Evolutionary conservation across 257 asterid species (phyloP), one percentile per base, ranked within the genome.

Genomic region (Rubia yunnanensis): DNA sequence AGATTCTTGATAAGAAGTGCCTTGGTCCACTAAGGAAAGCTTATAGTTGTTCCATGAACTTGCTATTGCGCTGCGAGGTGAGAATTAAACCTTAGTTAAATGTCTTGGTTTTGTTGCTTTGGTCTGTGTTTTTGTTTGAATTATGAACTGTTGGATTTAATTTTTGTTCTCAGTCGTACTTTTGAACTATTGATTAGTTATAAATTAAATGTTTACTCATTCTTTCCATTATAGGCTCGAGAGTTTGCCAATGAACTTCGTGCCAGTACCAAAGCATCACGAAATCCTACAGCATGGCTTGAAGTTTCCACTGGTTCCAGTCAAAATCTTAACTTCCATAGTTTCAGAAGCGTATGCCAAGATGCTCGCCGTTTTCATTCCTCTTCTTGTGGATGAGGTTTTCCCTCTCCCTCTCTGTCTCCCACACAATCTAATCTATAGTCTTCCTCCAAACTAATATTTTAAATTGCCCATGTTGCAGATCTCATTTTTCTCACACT

Each of bases 181-280:
- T 36, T 36, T 30, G 14, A 34, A n/a, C n/a, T n/a, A n/a, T n/a
- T n/a, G n/a, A n/a, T 65, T 31, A 10, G 60, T 49, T 32, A 18
- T 17, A 65, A 17, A 34, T 67, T 57, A 17, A 35, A 8, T 58
- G 26, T 36, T 61, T 80, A 70, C 73, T 50, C 54, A 14, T 57
- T 4, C 35, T 46, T 34, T 67, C 74, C 41, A 60, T 72, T 60
- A 44, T 86, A 94, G 99, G 99, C 99, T 72, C 97, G 95, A 70
- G 99, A 94, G 71, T 90, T 88, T 79, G 90, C 99, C 56, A 90
- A 86, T 77, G 99, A 94, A 81, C 99, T 94, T 54, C 96, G 97
- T 76, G 82, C 91, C 57, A 78, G 89, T 79, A 87, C 92, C 72
- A 86, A 86, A 79, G 83, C 86, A 73, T 75, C 99, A 59, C 87